Evolutionary conservation across 2,329 filamentous ascomycete species (phyloP).

Genomic region (Ambrosiella cleistominuta): DNA sequence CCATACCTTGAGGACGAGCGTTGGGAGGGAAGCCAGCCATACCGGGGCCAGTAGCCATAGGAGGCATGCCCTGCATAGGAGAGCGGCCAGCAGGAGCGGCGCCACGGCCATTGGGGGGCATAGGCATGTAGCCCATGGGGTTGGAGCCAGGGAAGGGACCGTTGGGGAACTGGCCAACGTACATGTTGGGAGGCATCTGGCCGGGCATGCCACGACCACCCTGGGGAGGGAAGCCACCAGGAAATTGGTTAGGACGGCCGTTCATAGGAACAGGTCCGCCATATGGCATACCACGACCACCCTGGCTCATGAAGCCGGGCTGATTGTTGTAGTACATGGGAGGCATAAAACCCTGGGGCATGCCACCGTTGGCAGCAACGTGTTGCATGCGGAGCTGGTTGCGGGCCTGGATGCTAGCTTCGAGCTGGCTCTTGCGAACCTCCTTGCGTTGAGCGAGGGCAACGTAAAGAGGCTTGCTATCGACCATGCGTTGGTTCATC

Average conservation of each 20-base stretch:
- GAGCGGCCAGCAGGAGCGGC: slow-evolving; percentile 50
- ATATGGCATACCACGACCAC: slow-evolving; percentile 49
- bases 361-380: slow-evolving; percentile 73
- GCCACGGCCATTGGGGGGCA: slow-evolving; percentile 44
- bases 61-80: slow-evolving; percentile 58
- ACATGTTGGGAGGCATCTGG: slow-evolving; percentile 76
- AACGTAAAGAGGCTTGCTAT: slow-evolving; percentile 92
- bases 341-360: slow-evolving; percentile 75
- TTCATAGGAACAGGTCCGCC: slow-evolving; percentile 50
- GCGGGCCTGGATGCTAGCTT: slow-evolving; percentile 96
- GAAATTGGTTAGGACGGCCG: slow-evolving; percentile 73
- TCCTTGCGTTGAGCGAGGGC: slow-evolving; percentile 98
- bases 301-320: slow-evolving; percentile 52
- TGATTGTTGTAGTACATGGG: slow-evolving; percentile 66
- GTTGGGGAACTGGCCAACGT: slow-evolving; percentile 61
- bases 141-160: slow-evolving; percentile 62
- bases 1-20: slow-evolving; percentile 33
- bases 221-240: slow-evolving; percentile 64
- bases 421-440: slow-evolving; percentile 96
- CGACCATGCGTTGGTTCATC: slow-evolving; percentile 99
- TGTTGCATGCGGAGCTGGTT: slow-evolving; percentile 98
- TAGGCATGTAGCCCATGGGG: slow-evolving; percentile 68
- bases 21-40: slow-evolving; percentile 42
- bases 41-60: slow-evolving; percentile 32
- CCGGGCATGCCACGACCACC: slow-evolving; percentile 76